A percentile compares a stretch with the other conserved stretches of the same genome.
These are phyloP conservation scores for Didymella pinodella DNA, from an alignment of 2,329 filamentous ascomycete genomes.

Conservation along the genomic window DNA sequence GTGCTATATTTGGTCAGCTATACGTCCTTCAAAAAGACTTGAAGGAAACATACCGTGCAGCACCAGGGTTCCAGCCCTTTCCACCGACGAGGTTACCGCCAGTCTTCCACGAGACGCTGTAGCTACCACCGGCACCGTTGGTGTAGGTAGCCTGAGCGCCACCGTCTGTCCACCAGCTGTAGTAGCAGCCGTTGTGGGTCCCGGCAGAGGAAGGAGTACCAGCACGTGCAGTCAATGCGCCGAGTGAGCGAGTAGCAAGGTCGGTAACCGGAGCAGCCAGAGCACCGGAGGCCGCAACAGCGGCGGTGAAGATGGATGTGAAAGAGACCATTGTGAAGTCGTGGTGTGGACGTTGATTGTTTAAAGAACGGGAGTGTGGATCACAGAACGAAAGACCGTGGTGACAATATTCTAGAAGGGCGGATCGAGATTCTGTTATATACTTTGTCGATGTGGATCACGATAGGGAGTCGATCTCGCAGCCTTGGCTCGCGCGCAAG, in stretches of 20 bases:
- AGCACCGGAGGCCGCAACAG: constrained; percentile 35
- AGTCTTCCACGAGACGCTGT: constrained; percentile 60
- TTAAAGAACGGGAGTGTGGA: constrained; percentile 19
- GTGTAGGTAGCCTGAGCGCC: constrained; percentile 62
- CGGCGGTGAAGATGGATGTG: constrained; percentile 37
- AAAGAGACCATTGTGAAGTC: constrained; percentile 41
- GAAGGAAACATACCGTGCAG: constrained; percentile 54
- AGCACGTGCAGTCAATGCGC: constrained; percentile 40
- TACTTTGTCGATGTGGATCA: constrained; percentile 14
- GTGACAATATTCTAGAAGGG: constrained; percentile 20
- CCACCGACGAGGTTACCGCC: constrained; percentile 65
- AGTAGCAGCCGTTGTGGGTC: constrained; percentile 66
- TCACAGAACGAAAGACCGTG: constrained; percentile 23
- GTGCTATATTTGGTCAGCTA: constrained; percentile 29
- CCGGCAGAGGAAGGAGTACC: constrained; percentile 60
- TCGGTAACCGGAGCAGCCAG: constrained; percentile 43
- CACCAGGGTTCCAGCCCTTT: constrained; percentile 66
- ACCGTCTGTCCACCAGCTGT: constrained; percentile 67
- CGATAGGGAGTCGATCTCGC: constrained; percentile 14
- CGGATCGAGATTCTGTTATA: constrained; percentile 33
- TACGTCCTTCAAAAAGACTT: background rate
- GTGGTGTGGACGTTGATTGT: constrained; percentile 13
- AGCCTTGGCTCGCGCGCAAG: constrained; percentile 20
- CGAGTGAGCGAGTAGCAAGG: constrained; percentile 48
- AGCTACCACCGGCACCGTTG: constrained; percentile 61